A percentile compares a stretch with the other conserved stretches of the same genome.
Conservation (phyloP, 208 protist genomes). For the Leishmania guyanensis region DNA sequence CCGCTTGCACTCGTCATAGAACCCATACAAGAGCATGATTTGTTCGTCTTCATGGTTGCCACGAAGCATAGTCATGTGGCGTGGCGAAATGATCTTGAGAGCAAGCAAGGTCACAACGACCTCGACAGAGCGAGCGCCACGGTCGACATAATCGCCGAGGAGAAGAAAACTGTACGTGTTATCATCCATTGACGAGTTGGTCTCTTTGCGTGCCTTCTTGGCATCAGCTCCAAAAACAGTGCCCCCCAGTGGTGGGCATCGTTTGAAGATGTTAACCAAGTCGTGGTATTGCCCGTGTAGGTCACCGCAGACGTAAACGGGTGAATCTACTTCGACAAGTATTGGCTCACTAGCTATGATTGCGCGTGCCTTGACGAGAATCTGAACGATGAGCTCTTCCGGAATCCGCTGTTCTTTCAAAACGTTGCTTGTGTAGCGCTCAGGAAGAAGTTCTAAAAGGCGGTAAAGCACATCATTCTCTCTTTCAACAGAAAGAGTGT, state of each 20-base stretch:
- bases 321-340: slow-evolving; percentile 69
- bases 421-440: slow-evolving; percentile 62
- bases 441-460: slow-evolving; percentile 70
- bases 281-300: slow-evolving; percentile 98
- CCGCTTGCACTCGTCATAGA: slow-evolving; percentile 99
- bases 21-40: slow-evolving; percentile 99
- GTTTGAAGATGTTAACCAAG: slow-evolving; percentile 95
- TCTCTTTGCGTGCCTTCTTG: slow-evolving; percentile 16
- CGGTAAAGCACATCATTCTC: slow-evolving; percentile 79
- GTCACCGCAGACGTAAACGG: slow-evolving; percentile 98
- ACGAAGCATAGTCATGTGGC: slow-evolving; percentile 97
- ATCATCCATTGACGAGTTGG: not conserved
- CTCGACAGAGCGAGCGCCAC: slow-evolving; percentile 97
- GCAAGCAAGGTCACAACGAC: slow-evolving; percentile 92
- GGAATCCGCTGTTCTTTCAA: slow-evolving; percentile 63
- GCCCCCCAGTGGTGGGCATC: slow-evolving; percentile 67
- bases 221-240: slow-evolving; percentile 35
- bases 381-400: slow-evolving; percentile 64
- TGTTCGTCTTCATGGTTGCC: slow-evolving; percentile 99
- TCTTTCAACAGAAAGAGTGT: slow-evolving; percentile 64
- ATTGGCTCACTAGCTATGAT: slow-evolving; percentile 78
- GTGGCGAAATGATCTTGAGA: slow-evolving; percentile 97
- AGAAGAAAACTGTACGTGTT: slow-evolving; percentile 94
- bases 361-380: slow-evolving; percentile 52
- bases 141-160: slow-evolving; percentile 97